phyloP scores from a whole-genome alignment of 768 basidiomycete species.

The Pulveroboletus frians region DNA sequence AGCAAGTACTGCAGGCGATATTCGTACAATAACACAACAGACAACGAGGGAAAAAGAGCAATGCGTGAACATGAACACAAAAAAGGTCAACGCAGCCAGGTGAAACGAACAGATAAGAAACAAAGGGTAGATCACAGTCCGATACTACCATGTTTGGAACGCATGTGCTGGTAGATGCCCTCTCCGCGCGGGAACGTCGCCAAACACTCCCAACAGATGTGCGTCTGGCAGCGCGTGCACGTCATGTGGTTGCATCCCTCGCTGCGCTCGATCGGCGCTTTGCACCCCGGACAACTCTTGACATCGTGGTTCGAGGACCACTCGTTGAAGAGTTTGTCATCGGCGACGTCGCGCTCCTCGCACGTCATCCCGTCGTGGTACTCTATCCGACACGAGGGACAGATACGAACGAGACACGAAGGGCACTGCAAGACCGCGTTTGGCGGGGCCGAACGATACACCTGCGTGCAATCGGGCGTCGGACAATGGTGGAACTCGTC shows the following conservation, averaged over 20 bases:
- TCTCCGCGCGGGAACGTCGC: slow-evolving; percentile 61
- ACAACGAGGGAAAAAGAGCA: neutral
- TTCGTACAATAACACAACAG: slow-evolving; percentile 14
- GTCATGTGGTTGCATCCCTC: slow-evolving; percentile 83
- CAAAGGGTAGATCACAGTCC: slow-evolving; percentile 31
- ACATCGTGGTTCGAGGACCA: slow-evolving; percentile 65
- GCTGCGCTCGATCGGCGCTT: slow-evolving; percentile 61
- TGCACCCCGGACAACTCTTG: slow-evolving; percentile 71
- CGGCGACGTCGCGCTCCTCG: slow-evolving; percentile 47
- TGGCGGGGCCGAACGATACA: slow-evolving; percentile 54
- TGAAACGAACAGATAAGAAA: neutral
- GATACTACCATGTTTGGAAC: slow-evolving; percentile 57
- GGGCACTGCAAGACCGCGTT: slow-evolving; percentile 62
- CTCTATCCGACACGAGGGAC: slow-evolving; percentile 53
- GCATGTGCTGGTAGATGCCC: slow-evolving; percentile 80
- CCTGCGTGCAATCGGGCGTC: slow-evolving; percentile 69
- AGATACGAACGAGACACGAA: slow-evolving; percentile 65
- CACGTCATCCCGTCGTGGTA: slow-evolving; percentile 68
- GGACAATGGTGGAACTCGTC: slow-evolving; percentile 72
- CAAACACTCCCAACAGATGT: slow-evolving; percentile 79
- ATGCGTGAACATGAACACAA: neutral
- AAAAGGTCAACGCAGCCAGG: neutral
- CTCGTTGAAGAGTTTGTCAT: slow-evolving; percentile 52
- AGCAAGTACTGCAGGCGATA: neutral
- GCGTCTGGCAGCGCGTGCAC: slow-evolving; percentile 68